Conservation (phyloP, 768 basidiomycete genomes). For the Tubosaeta sp. region DNA sequence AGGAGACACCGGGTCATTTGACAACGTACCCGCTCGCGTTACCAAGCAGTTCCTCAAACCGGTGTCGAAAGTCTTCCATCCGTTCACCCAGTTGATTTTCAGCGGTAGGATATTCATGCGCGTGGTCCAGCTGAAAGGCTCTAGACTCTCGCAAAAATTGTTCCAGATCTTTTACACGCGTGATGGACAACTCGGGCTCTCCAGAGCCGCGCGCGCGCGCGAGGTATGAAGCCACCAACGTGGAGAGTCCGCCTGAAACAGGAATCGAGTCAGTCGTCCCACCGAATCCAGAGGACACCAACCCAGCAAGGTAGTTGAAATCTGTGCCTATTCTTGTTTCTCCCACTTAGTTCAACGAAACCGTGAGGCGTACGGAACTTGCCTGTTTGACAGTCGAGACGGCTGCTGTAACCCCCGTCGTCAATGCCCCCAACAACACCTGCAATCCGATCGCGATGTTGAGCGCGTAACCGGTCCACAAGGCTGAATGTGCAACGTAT, state of each 20-base stretch:
- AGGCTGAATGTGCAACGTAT: conserved; percentile 21
- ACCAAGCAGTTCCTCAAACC: conserved; percentile 29
- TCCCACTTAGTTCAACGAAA: background rate
- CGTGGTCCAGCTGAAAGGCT: conserved; percentile 58
- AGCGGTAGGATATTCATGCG: conserved; percentile 28
- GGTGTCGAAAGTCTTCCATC: conserved; percentile 15
- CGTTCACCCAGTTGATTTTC: conserved; percentile 8
- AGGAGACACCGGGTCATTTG: background rate
- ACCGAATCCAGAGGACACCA: conserved; percentile 1
- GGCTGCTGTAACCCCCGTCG: conserved; percentile 57
- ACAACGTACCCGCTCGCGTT: conserved; percentile 21
- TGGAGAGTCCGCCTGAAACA: conserved; percentile 53
- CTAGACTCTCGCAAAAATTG: conserved; percentile 63
- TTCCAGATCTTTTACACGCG: conserved; percentile 56
- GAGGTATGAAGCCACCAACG: conserved; percentile 68
- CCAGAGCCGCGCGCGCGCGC: conserved; percentile 66
- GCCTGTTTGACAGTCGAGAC: conserved; percentile 40
- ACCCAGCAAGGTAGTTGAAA: conserved; percentile 41
- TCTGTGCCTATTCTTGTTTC: conserved; percentile 25
- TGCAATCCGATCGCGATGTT: conserved; percentile 58
- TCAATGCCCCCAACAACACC: conserved; percentile 60
- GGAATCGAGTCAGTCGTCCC: background rate
- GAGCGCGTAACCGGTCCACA: conserved; percentile 30
- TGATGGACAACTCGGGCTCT: conserved; percentile 61
- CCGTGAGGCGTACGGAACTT: conserved; percentile 7